Conservation (phyloP, 1,284 basidiomycete species). For the Malassezia yamatoensis region DNA sequence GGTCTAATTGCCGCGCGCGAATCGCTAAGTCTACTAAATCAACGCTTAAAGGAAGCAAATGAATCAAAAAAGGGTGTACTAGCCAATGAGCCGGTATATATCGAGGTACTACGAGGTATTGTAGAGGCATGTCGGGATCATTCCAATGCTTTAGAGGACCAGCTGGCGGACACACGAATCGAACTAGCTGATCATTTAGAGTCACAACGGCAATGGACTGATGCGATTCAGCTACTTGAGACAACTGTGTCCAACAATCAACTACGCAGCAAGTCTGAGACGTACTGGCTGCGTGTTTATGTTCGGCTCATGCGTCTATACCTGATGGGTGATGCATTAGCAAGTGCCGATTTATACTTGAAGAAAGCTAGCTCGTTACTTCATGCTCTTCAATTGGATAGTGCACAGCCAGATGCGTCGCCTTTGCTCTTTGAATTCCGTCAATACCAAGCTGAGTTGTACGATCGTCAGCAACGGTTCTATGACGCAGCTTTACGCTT, state of each 20-base stretch:
- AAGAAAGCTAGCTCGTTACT: conserved; percentile 86
- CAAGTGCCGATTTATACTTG: conserved; percentile 88
- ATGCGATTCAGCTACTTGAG: conserved; percentile 79
- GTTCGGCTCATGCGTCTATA: conserved; percentile 86
- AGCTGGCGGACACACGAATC: conserved; percentile 59
- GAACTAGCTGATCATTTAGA: conserved; percentile 82
- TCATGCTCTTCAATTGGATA: conserved; percentile 50
- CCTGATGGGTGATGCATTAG: conserved; percentile 87
- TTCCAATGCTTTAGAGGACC: conserved; percentile 5
- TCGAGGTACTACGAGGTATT: neutral
- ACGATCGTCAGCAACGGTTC: conserved; percentile 81
- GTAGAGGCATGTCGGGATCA: neutral
- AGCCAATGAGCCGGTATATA: neutral
- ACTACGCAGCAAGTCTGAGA: conserved; percentile 65
- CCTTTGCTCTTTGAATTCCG: conserved; percentile 40
- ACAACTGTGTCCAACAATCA: conserved; percentile 81
- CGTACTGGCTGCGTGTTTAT: conserved; percentile 78
- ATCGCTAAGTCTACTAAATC: neutral
- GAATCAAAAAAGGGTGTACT: no score
- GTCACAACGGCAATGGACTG: conserved; percentile 79
- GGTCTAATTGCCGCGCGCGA: conserved; percentile 11
- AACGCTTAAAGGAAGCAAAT: neutral
- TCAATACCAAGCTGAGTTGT: conserved; percentile 63
- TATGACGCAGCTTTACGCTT: conserved; percentile 88
- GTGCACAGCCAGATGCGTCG: conserved; percentile 18